phyloP scores from a whole-genome alignment of 805 yeast species.

The Cyberlindnera euphorbiiphila region DNA sequence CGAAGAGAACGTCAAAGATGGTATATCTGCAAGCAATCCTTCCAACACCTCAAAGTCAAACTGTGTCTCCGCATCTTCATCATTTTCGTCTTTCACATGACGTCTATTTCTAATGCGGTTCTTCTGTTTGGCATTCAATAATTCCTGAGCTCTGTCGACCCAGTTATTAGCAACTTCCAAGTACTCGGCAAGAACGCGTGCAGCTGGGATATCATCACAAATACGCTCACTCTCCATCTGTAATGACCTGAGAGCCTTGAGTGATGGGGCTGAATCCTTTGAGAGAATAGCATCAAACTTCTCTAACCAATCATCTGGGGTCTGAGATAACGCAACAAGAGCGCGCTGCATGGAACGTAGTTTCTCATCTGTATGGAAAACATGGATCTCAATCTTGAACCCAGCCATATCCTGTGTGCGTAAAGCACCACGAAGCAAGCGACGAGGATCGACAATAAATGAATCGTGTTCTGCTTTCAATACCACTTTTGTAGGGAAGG shows the following conservation, averaged over 20 bases:
- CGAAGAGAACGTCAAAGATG: constrained; percentile 45
- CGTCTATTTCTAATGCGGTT: constrained; percentile 33
- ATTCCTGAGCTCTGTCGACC: constrained; percentile 50
- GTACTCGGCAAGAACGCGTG: constrained; percentile 35
- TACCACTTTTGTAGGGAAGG: constrained; percentile 54
- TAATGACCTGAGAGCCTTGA: constrained; percentile 42
- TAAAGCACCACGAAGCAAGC: constrained; percentile 26
- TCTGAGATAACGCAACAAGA: constrained; percentile 39
- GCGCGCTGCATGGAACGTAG: constrained; percentile 36
- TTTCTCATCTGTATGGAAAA: constrained; percentile 50
- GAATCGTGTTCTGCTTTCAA: constrained; percentile 31
- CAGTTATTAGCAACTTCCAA: constrained; percentile 46
- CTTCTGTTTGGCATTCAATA: constrained; percentile 39
- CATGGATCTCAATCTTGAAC: constrained; percentile 41
- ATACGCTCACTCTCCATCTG: constrained; percentile 54
- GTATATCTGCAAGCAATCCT: constrained; percentile 41
- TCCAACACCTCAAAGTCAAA: constrained; percentile 18
- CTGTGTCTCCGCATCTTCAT: constrained; percentile 8
- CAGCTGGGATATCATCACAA: constrained; percentile 36
- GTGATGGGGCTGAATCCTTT: constrained; percentile 41
- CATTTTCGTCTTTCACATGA: constrained; percentile 7
- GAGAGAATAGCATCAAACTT: constrained; percentile 40
- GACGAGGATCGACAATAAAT: constrained; percentile 31
- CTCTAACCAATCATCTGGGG: constrained; percentile 49
- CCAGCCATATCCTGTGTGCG: constrained; percentile 6